phyloP scores from a whole-genome alignment of 495 filamentous ascomycete species.

The Penicillium roqueforti region DNA sequence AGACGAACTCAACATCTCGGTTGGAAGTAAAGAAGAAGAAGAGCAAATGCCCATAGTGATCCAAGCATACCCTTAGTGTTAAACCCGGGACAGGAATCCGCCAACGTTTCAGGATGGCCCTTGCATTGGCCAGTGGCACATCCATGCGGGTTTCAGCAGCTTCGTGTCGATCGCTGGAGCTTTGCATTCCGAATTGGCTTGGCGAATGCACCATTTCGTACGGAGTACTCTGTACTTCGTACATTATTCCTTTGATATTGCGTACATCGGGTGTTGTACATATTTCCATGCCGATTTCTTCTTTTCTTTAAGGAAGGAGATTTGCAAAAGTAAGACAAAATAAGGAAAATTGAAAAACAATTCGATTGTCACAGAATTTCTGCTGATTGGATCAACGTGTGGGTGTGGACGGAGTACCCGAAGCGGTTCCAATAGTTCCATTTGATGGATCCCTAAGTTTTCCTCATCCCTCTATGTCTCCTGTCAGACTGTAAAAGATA shows the following conservation, averaged over 20 bases:
- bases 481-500: neutral
- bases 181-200: slow-evolving; percentile 13
- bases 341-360: neutral
- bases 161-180: slow-evolving; percentile 20
- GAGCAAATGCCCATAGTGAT: neutral
- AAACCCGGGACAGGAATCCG: slow-evolving; percentile 15
- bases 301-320: too few species aligned
- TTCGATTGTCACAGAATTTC: slow-evolving; percentile 14
- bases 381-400: slow-evolving; percentile 9
- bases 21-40: neutral
- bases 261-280: neutral
- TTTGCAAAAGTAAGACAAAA: neutral
- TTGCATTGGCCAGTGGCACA: slow-evolving; percentile 13
- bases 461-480: neutral
- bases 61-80: neutral
- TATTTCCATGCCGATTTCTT: neutral
- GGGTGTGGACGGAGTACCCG: slow-evolving; percentile 3
- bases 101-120: slow-evolving; percentile 25
- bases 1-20: neutral
- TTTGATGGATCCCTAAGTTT: slow-evolving; percentile 2
- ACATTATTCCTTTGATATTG: slow-evolving; percentile 1
- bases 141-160: slow-evolving; percentile 20
- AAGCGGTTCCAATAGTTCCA: slow-evolving; percentile 16
- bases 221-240: neutral
- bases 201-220: neutral